Percentiles rank a stretch among this genome's conserved stretches.
These are phyloP conservation scores for Thozetella sp. DNA, from an alignment of 495 filamentous ascomycete species.

Conservation along the genomic window DNA sequence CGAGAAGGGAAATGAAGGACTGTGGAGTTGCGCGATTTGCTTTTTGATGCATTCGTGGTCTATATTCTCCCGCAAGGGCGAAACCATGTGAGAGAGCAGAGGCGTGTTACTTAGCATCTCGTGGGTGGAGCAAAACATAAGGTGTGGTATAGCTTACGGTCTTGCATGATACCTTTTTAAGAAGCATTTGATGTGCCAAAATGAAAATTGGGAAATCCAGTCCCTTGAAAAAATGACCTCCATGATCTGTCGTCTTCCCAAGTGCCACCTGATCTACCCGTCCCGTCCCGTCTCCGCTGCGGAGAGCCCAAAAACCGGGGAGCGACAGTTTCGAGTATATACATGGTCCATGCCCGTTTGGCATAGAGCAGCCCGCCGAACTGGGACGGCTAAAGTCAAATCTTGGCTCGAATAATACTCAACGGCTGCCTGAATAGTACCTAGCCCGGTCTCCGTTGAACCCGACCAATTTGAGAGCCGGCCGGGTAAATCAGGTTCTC, in stretches of 20 bases:
- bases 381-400: too few relatives aligned
- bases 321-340: neutral
- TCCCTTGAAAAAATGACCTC: neutral
- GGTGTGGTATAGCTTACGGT: conserved; percentile 1
- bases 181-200: conserved; percentile 1
- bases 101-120: neutral
- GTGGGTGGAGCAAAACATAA: neutral
- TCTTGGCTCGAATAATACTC: too few relatives aligned
- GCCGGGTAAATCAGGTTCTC: too few relatives aligned
- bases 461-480: too few relatives aligned
- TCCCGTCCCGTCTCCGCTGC: neutral
- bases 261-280: neutral
- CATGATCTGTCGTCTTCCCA: too few relatives aligned
- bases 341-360: too few relatives aligned
- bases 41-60: neutral
- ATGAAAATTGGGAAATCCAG: neutral
- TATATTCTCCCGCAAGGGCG: neutral
- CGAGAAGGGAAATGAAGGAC: neutral
- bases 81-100: neutral
- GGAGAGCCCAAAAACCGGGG: neutral
- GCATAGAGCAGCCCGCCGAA: too few relatives aligned
- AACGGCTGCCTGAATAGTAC: too few relatives aligned
- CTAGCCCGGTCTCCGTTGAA: too few relatives aligned
- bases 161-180: conserved; percentile 4
- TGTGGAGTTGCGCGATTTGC: neutral